Conservation (phyloP, 2,329 filamentous ascomycete genomes). For the Aspergillus floridensis region DNA sequence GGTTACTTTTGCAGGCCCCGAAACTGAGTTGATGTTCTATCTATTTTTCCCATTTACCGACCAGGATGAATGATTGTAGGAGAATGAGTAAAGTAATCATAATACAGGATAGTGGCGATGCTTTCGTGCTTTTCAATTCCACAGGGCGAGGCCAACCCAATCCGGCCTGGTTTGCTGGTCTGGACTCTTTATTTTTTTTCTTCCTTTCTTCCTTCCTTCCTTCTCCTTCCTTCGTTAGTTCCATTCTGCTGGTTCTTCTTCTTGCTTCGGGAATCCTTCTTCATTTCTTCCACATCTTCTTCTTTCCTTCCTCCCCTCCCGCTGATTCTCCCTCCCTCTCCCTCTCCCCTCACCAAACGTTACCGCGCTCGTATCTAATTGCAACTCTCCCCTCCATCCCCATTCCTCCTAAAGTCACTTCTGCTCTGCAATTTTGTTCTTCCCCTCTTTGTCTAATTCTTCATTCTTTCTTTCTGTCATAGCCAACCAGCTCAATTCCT, state of each 20-base stretch:
- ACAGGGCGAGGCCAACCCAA: neutral
- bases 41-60: neutral
- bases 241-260: neutral
- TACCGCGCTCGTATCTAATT: neutral
- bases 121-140: neutral
- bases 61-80: neutral
- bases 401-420: neutral
- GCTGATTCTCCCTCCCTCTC: neutral
- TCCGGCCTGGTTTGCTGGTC: slow-evolving; percentile 2
- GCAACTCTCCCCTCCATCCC: neutral
- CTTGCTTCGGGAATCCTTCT: slow-evolving; percentile 1
- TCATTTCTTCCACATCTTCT: slow-evolving; percentile 1
- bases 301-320: neutral
- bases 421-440: neutral
- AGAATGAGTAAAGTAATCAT: neutral
- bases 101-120: neutral
- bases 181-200: neutral
- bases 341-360: slow-evolving; percentile 2
- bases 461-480: neutral
- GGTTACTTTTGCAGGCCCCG: slow-evolving; percentile 18
- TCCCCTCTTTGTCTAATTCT: slow-evolving; percentile 1
- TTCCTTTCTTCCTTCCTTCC: neutral
- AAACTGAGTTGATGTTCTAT: slow-evolving; percentile 16
- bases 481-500: neutral
- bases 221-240: neutral